Evolutionary conservation across 352 stramenopile genomes (phyloP), one percentile per base, ranked within the genome.

Genomic region (Pythium aphanidermatum): DNA sequence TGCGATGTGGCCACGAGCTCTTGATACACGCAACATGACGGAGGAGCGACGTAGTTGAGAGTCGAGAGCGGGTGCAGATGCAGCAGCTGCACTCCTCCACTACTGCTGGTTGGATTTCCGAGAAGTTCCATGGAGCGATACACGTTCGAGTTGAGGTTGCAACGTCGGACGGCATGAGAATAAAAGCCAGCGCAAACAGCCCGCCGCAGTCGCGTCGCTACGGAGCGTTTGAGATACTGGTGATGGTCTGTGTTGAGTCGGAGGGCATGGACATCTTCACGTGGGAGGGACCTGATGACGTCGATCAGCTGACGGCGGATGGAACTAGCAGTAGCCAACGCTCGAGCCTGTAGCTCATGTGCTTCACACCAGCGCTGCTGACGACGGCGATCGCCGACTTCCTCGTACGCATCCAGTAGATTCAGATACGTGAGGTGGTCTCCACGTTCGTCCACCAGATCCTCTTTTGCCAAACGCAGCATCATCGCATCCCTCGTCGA

Each of bases 1-100:
- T 77, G 80, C 53, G 68, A 86, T 14, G 76, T 88, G 31, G 70
- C 59, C 21, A 89, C 75, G 28, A 92, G 68, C 44, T 92, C 74
- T 2, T 86, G 74, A 42, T 80, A 89, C 2, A 92, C 45, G 36
- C 76, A 89, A 35, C 51, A 72, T 38, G 68, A 52, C 4, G 80
- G 80, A 17, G 70, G 60, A 4, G 63, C 36, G 11, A 68, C 51
- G 45, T 70, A 71, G 19, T 64, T 53, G 35, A 89, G 63, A 23
- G 55, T 57, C 20, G 74, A 89, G 23, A 80, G 60, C 21, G 80
- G 80, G 35, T 92, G 80, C 7, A 87, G 58, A 45, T 89, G 74
- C 25, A 85, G 62, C 13, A 92, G 55, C 25, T 78, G 70, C 5
- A 63, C 60, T 5, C 60, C n/a, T 13, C 19, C 33, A 1, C 5